Conservation (phyloP, 345 rosid species). For the Lepidium sativum region DNA sequence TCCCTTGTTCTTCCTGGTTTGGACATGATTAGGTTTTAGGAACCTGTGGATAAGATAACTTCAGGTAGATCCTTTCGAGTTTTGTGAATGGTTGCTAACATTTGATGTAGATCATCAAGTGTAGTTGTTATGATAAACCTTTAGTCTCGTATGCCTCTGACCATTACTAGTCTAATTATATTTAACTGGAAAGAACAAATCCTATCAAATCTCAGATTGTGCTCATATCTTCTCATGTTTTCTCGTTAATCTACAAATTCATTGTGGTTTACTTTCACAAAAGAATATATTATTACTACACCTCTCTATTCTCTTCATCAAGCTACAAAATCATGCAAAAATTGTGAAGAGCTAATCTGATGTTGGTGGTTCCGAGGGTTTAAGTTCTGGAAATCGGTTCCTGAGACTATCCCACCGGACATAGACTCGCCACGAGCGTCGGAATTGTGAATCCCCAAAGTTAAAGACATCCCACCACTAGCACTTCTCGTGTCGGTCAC, state of each 20-base stretch:
- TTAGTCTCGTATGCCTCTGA: not conserved
- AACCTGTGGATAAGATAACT: conserved; percentile 7
- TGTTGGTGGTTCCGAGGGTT: conserved; percentile 54
- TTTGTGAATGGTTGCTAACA: not conserved
- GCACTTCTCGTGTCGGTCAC: conserved; percentile 60
- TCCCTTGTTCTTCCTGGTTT: conserved; percentile 13
- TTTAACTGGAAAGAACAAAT: not conserved
- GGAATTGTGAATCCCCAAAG: conserved; percentile 71
- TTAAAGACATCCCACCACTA: conserved; percentile 62
- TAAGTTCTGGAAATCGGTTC: conserved; percentile 44
- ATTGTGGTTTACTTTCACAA: not conserved
- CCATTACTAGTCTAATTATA: not conserved
- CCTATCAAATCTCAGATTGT: not conserved
- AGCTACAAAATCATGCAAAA: conserved; percentile 81
- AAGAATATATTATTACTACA: conserved; percentile 21
- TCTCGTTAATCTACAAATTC: not conserved
- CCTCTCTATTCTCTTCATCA: conserved; percentile 28
- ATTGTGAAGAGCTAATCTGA: conserved; percentile 51
- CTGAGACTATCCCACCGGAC: conserved; percentile 31
- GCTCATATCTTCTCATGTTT: not conserved
- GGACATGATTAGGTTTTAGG: conserved; percentile 13
- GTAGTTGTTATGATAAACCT: not conserved
- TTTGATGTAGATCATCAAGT: not conserved
- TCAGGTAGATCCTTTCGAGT: not conserved
- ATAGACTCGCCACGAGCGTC: conserved; percentile 47